Base-by-base conservation (phyloP, 2,329 filamentous ascomycete genomes). In the Paramyrothecium sp. region DNA sequence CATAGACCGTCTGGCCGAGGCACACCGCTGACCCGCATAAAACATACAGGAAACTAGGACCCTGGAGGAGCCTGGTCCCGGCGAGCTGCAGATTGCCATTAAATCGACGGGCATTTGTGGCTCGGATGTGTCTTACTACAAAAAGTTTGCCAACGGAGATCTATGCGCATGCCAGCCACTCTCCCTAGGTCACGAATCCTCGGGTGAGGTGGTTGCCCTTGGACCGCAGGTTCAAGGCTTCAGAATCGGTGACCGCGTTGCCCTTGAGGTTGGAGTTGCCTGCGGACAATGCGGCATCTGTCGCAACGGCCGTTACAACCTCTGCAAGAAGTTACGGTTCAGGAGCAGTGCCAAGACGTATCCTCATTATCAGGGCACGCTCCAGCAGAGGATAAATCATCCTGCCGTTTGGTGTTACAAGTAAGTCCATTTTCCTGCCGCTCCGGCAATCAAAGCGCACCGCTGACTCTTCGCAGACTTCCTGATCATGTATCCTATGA, bases 111-210 rank as follows among this genome's bases (percentile, higher is more conserved):
- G 87, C 41, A 86, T 90, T 64, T 90, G 87, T 69, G 87, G 87
- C 56, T 89, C 86, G 8, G 87, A 90, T 71, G 82, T 89, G 55
- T 85, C 85, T 54, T 90, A 90, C 72, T 90, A 88, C 76, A 88
- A 84, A 70, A 88, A 89, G 66, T 89, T 89, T 67, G 85, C 86
- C 72, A 90, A 90, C 66, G 87, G 87, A 50, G 86, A 89, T 70
- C 80, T 90, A 53, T 87, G 86, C 64, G 86, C 85, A 51, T 86
- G 84, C 61, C 80, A 82, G 59, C 87, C 88, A 26, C 74, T 90
- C 33, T 87, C 85, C 5, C 79, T 89, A 3, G 84, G 84, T n/a
- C 83, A 87, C 63, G 83, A 87, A 69, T 85, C 82, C 55, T 84
- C 82, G 0, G 84, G 83, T 4, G 78, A 80, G n/a, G 80, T 86